phyloP scores from a whole-genome alignment of 192 early-diverging fungal genomes.

The Borealophlyctis nickersoniae region DNA sequence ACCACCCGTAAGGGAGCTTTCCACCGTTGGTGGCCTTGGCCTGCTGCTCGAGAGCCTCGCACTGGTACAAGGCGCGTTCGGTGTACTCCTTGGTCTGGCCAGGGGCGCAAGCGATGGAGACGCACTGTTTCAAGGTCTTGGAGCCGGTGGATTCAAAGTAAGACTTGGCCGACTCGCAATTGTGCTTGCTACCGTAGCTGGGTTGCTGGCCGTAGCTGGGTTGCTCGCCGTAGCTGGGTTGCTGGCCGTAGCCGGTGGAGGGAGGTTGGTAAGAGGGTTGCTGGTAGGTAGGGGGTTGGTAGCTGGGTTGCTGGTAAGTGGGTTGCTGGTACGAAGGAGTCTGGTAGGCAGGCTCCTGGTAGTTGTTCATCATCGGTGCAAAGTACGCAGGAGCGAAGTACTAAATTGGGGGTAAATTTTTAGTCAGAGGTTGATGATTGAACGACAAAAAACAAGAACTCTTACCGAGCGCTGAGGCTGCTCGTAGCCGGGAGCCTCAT shows the following conservation, averaged over 20 bases:
- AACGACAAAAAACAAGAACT: too few relatives aligned
- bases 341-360: not conserved
- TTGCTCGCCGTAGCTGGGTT: too few relatives aligned
- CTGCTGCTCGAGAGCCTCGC: slow-evolving; percentile 18
- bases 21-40: slow-evolving; percentile 23
- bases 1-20: slow-evolving; percentile 23
- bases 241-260: not conserved
- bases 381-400: not conserved
- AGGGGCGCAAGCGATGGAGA: slow-evolving; percentile 23
- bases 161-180: not conserved
- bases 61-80: slow-evolving; percentile 16
- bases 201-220: too few relatives aligned
- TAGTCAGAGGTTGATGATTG: too few relatives aligned
- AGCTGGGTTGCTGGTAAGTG: not conserved
- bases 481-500: not conserved
- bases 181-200: too few relatives aligned
- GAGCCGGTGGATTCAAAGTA: slow-evolving; percentile 25
- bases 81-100: slow-evolving; percentile 14
- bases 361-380: not conserved
- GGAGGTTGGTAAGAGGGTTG: not conserved
- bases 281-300: not conserved
- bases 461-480: too few relatives aligned
- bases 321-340: not conserved
- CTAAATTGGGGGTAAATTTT: too few relatives aligned
- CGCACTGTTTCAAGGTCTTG: slow-evolving; percentile 23